These are phyloP conservation scores for Magnusiomyces suaveolens DNA, from an alignment of 1,139 yeast species.

Conservation along the genomic window DNA sequence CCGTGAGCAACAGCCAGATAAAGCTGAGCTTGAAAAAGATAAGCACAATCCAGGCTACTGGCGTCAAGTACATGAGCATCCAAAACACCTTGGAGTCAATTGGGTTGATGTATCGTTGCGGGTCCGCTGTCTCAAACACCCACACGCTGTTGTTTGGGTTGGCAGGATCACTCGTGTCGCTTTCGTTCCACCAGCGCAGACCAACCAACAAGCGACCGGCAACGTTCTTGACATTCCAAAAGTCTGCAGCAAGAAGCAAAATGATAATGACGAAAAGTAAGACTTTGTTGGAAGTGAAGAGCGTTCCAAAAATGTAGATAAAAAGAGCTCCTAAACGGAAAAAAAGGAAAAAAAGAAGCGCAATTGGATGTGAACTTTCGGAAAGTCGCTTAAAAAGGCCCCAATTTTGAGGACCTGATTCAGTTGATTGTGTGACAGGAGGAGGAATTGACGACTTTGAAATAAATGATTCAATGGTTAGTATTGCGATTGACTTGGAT, in stretches of 20 bases:
- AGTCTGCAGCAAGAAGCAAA: slow-evolving; percentile 72
- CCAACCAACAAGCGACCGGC: slow-evolving; percentile 87
- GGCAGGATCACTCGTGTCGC: slow-evolving; percentile 13
- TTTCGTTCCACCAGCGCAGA: slow-evolving; percentile 83
- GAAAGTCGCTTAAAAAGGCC: slow-evolving; percentile 35
- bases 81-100: slow-evolving; percentile 86
- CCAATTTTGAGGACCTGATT: slow-evolving; percentile 12
- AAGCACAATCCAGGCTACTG: slow-evolving; percentile 63
- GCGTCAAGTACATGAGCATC: slow-evolving; percentile 66
- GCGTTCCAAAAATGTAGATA: slow-evolving; percentile 59
- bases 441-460: background rate
- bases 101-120: slow-evolving; percentile 73
- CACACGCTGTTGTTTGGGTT: slow-evolving; percentile 58
- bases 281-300: slow-evolving; percentile 57
- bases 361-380: slow-evolving; percentile 77
- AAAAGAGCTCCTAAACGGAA: slow-evolving; percentile 57
- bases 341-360: slow-evolving; percentile 52
- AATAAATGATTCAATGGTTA: background rate
- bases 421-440: background rate
- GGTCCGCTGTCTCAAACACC: slow-evolving; percentile 86
- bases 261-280: slow-evolving; percentile 71
- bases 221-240: slow-evolving; percentile 88
- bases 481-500: too few relatives aligned
- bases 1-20: slow-evolving; percentile 50
- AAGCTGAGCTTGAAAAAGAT: slow-evolving; percentile 72